Percentiles rank a stretch among this genome's conserved stretches.
These are phyloP conservation scores for Aspergillus campestris DNA, from an alignment of 495 filamentous ascomycete species.

Conservation along the genomic window DNA sequence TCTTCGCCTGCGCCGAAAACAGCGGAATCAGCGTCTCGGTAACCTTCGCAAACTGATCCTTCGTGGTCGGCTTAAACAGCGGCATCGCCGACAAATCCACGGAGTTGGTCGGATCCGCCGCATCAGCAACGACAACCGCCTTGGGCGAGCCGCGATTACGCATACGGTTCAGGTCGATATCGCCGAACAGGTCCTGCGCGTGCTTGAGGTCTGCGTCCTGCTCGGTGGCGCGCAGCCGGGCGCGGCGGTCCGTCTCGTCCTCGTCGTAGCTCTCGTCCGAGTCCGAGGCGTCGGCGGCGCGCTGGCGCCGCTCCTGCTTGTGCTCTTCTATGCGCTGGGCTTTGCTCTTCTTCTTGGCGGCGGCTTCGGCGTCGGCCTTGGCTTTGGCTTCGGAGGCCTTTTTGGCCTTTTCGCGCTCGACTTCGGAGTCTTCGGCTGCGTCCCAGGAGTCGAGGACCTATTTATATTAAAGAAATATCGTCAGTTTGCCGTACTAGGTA, in stretches of 20 bases:
- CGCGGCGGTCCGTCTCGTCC: conserved; percentile 61
- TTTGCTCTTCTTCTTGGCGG: conserved; percentile 86
- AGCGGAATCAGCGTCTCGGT: conserved; percentile 69
- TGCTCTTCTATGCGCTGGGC: conserved; percentile 80
- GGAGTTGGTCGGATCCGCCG: conserved; percentile 62
- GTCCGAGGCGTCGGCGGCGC: conserved; percentile 29
- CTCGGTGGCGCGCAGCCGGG: conserved; percentile 66
- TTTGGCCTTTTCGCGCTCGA: conserved; percentile 88
- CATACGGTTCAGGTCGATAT: conserved; percentile 58
- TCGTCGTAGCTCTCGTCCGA: conserved; percentile 56
- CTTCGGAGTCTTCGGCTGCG: conserved; percentile 93
- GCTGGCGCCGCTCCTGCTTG: conserved; percentile 34
- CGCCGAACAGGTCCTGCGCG: conserved; percentile 84
- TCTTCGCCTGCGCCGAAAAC: conserved; percentile 65
- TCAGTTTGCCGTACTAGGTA: not conserved
- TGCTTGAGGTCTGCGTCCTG: conserved; percentile 84
- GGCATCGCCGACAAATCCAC: conserved; percentile 71
- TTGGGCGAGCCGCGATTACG: conserved; percentile 47
- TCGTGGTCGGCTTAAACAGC: conserved; percentile 83
- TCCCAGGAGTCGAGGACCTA: conserved; percentile 97
- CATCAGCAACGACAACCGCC: conserved; percentile 57
- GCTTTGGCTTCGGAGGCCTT: conserved; percentile 79
- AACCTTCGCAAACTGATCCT: conserved; percentile 70
- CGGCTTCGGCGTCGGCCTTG: conserved; percentile 84
- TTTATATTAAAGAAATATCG: not conserved